Evolutionary conservation across 352 stramenopile species (phyloP), one percentile per base, ranked within the genome.

Genomic region (Globisporangium viniferum): DNA sequence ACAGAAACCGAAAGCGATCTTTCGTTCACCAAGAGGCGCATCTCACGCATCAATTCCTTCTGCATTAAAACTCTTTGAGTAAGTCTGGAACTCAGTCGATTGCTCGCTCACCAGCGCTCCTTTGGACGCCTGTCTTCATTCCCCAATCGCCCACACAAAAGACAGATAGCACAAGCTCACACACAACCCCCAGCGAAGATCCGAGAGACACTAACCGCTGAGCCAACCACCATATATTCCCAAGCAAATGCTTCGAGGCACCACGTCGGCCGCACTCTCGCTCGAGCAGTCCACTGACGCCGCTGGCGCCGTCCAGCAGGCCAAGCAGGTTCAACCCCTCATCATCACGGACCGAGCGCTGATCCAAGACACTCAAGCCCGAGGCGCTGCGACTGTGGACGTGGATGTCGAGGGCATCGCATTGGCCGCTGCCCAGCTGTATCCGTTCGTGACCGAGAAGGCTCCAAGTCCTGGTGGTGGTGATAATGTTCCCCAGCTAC

Each of bases 251-350:
- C 55, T 60, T n/a, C 55, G 55, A 22, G 55, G 55, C 15, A 46
- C 29, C 15, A 60, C 55, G 31, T 44, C 55, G 18, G 18, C 55
- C 18, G 55, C 41, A 49, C 7, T 60, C 29, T 60, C 55, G 7
- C 55, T 60, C 55, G 55, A 60, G 55, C 55, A 60, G 55, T 27
- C 55, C 55, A 60, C 55, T 5, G 55, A 60, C 31, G 27, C 55
- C 29, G 46, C 55, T 20, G 55, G 55, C 31, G 31, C 55, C 27
- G n/a, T 60, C 31, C 27, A 27, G 3, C 55, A 60, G 55, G 20
- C 15, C 0, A 22, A 54, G 48, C 48, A 29, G n/a, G 29, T 54
- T 5, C 48, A 54, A 8, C n/a, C 18, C 7, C 29, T 18, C 29
- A 12, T 59, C 54, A 7, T 29, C 55, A 44, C 18, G 18, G 55